These are phyloP conservation scores for Calonectria pauciramosa DNA, from an alignment of 2,329 filamentous ascomycete genomes.

Conservation along the genomic window DNA sequence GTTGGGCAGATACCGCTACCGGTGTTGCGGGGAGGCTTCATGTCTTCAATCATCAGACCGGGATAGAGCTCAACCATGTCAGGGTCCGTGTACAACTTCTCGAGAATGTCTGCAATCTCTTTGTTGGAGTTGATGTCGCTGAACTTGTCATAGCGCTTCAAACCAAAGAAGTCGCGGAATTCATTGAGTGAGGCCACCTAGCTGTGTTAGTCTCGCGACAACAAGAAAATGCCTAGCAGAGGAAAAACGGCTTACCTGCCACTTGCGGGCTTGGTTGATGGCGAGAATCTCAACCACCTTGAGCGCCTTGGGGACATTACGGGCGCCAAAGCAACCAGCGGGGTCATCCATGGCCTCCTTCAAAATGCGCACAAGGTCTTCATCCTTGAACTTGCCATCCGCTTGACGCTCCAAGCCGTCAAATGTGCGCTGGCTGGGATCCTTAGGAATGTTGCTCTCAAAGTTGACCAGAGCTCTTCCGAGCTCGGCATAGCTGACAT, in stretches of 20 bases:
- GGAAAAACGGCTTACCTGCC: conserved; percentile 54
- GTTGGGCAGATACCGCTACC: conserved; percentile 56
- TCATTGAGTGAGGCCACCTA: conserved; percentile 71
- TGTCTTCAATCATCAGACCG: conserved; percentile 73
- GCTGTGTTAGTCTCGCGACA: background rate
- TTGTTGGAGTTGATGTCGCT: conserved; percentile 70
- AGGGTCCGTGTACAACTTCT: conserved; percentile 72
- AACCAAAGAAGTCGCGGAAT: conserved; percentile 73
- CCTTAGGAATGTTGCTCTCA: conserved; percentile 42
- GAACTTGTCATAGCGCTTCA: conserved; percentile 46
- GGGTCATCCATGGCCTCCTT: conserved; percentile 72
- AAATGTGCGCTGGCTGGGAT: conserved; percentile 64
- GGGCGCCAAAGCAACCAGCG: conserved; percentile 70
- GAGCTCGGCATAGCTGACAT: conserved; percentile 41
- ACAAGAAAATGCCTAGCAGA: too few relatives aligned
- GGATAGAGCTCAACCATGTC: conserved; percentile 80
- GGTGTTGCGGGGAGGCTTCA: conserved; percentile 64
- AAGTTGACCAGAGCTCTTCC: conserved; percentile 36
- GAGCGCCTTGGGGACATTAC: conserved; percentile 70
- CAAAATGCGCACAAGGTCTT: conserved; percentile 69
- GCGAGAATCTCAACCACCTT: conserved; percentile 73
- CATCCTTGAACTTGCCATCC: conserved; percentile 68
- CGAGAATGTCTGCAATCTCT: conserved; percentile 68
- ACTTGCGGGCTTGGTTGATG: conserved; percentile 72
- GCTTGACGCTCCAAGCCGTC: conserved; percentile 60